Evolutionary conservation across 805 yeast genomes (phyloP), one percentile per base, ranked within the genome.

Genomic region (Cyberlindnera galapagoensis): DNA sequence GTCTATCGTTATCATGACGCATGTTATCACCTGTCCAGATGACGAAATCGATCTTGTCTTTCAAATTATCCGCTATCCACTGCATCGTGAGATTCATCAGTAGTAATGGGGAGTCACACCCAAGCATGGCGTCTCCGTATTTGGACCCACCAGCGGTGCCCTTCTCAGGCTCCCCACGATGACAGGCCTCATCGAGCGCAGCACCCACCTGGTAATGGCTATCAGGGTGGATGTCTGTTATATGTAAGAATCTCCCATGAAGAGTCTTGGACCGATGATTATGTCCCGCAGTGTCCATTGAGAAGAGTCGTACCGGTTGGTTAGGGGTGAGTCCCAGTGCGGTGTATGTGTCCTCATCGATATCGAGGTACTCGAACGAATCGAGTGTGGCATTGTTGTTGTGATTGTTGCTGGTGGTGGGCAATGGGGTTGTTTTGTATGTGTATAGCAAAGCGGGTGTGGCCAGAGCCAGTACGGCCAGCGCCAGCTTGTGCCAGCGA

Each of bases 21-120:
- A 82, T 73, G 47, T 84, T 85, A 57, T 85, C 95, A 20, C 95
- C 95, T 0, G 95, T 84, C 95, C 95, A 85, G 10, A 85, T 70
- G 9, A 85, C 78, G 56, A 85, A 85, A 54, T 85, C 95, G 30
- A 85, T 76, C 43, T 84, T 76, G 54, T 82, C 92, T 39, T 65
- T 71, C 38, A 85, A 54, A 38, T 83, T 76, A 9, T 64, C 62
- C 14, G 65, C 55, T 3, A 85, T 60, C 92, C 94, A 85, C 19
- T 66, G 52, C 34, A 85, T 57, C 0, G 94, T 83, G 12, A 65
- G 65, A 8, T 74, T 62, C 56, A 80, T 74, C 30, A 85, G 55
- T 1, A 58, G 56, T 52, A 75, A 54, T 3, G 95, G 86, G 2
- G 86, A 62, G 52, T 85, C 95, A 49, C 95, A 85, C 3, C 90